These are phyloP conservation scores for Warburgia ugandensis DNA, from an alignment of 164 flowering plant species.

Conservation along the genomic window DNA sequence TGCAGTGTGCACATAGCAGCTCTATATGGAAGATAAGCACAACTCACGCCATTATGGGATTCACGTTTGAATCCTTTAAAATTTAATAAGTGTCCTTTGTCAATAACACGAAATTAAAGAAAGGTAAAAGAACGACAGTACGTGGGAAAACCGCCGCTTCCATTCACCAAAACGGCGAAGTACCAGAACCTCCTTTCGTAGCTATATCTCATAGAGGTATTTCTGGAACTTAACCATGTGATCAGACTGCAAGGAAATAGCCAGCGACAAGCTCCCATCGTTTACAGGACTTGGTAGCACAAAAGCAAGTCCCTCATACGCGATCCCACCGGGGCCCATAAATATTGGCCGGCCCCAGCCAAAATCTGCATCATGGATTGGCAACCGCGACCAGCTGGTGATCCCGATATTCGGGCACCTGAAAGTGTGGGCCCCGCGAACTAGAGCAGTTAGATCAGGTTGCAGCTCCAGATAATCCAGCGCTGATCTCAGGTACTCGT, in stretches of 20 bases:
- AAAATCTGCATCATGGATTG: conserved; percentile 21
- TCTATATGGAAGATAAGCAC: too few relatives aligned
- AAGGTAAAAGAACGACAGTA: too few relatives aligned
- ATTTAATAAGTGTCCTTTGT: too few relatives aligned
- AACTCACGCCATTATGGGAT: too few relatives aligned
- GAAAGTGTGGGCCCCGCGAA: conserved; percentile 46
- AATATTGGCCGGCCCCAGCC: conserved; percentile 49
- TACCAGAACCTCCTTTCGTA: not conserved
- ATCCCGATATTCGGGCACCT: conserved; percentile 30
- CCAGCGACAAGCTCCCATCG: conserved; percentile 36
- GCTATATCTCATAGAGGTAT: conserved; percentile 19
- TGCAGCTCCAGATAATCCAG: conserved; percentile 57
- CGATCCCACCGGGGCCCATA: conserved; percentile 35
- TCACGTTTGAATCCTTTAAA: too few relatives aligned
- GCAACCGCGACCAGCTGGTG: conserved; percentile 29
- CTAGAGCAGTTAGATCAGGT: conserved; percentile 45
- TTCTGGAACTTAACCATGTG: conserved; percentile 35
- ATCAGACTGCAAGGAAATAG: conserved; percentile 23
- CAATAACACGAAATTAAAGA: too few relatives aligned
- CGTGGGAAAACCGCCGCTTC: too few relatives aligned
- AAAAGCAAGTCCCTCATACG: conserved; percentile 27
- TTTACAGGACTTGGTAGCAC: conserved; percentile 24
- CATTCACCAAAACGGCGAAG: too few relatives aligned
- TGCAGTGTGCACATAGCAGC: too few relatives aligned
- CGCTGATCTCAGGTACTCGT: conserved; percentile 34